These are phyloP conservation scores for Xylariaceae sp. DNA, from an alignment of 2,329 filamentous ascomycete species.

Conservation along the genomic window DNA sequence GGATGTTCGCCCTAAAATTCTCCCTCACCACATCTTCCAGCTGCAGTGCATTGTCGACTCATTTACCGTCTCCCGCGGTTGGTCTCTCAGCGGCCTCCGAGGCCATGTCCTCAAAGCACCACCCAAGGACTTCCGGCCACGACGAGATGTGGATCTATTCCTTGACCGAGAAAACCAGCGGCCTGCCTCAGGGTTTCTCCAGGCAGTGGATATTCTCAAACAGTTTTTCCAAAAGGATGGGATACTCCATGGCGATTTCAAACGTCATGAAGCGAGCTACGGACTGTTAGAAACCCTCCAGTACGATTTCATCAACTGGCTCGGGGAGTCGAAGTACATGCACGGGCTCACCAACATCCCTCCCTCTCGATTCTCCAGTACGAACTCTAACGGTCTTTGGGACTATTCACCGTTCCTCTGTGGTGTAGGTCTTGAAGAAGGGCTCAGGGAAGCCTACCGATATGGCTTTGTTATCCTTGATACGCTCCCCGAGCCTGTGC, in stretches of 20 bases:
- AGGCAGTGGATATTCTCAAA: conserved; percentile 30
- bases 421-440: conserved; percentile 43
- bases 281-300: conserved; percentile 28
- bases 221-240: conserved; percentile 32
- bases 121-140: conserved; percentile 35
- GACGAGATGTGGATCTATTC: conserved; percentile 42
- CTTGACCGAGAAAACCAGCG: conserved; percentile 36
- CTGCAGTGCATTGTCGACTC: conserved; percentile 50
- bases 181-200: conserved; percentile 31
- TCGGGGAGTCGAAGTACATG: conserved; percentile 38
- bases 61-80: conserved; percentile 42
- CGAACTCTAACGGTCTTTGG: conserved; percentile 43
- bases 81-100: conserved; percentile 33
- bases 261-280: conserved; percentile 16
- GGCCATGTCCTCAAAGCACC: conserved; percentile 38
- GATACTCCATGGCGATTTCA: conserved; percentile 9
- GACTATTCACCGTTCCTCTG: conserved; percentile 48
- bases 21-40: conserved; percentile 47
- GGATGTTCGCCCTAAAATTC: conserved; percentile 38
- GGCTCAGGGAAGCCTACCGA: conserved; percentile 38
- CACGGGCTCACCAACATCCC: conserved; percentile 35
- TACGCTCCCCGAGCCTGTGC: conserved; percentile 36
- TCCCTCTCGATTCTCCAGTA: conserved; percentile 40
- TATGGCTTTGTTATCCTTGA: conserved; percentile 39
- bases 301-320: conserved; percentile 36